Evolutionary conservation across 2,329 filamentous ascomycete genomes (phyloP).

Genomic region (Cladosporium sp.): DNA sequence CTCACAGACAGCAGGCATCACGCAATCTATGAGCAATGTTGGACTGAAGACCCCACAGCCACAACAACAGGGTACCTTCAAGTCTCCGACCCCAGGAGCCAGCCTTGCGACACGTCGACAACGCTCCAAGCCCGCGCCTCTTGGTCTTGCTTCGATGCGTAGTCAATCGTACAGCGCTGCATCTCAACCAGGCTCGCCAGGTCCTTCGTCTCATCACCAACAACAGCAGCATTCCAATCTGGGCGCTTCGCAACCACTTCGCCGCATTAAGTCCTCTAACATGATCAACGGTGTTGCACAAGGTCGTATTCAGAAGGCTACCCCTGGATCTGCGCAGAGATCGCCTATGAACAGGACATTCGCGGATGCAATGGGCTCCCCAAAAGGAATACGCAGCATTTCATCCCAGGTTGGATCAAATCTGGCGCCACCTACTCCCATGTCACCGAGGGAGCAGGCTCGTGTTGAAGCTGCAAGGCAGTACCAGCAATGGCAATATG

Average conservation of each 20-base stretch:
- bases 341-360: conserved; percentile 46
- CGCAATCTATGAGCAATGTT: conserved; percentile 34
- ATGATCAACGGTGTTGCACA: conserved; percentile 37
- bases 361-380: conserved; percentile 45
- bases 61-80: conserved; percentile 28
- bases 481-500: conserved; percentile 39
- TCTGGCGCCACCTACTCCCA: conserved; percentile 46
- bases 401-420: conserved; percentile 30
- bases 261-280: conserved; percentile 46
- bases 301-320: conserved; percentile 45
- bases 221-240: conserved; percentile 52
- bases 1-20: conserved; percentile 30
- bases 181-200: conserved; percentile 39
- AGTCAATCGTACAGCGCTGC: conserved; percentile 36
- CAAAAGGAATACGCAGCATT: conserved; percentile 39
- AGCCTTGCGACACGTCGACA: conserved; percentile 37
- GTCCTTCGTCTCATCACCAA: conserved; percentile 15
- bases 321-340: conserved; percentile 42
- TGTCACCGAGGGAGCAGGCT: conserved; percentile 41
- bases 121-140: conserved; percentile 37
- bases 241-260: conserved; percentile 56
- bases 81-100: conserved; percentile 34
- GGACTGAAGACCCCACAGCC: conserved; percentile 31
- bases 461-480: conserved; percentile 24
- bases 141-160: conserved; percentile 38